phyloP scores from a whole-genome alignment of 371 early-diverging fungal genomes.

The Choanephora cucurbitarum region DNA sequence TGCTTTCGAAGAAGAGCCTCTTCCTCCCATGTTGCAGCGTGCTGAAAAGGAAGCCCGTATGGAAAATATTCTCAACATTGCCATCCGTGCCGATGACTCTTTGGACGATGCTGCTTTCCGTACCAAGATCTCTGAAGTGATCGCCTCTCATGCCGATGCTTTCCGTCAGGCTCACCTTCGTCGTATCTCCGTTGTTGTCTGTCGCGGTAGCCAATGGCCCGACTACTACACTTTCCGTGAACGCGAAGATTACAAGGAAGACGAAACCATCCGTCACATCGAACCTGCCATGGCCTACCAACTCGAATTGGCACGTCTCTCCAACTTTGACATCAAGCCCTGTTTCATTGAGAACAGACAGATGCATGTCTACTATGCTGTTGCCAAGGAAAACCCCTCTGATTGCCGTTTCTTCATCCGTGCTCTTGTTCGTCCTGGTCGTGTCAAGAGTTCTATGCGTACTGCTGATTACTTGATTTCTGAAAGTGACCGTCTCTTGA shows the following conservation, averaged over 20 bases:
- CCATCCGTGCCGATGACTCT: slow-evolving; percentile 61
- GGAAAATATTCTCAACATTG: slow-evolving; percentile 83
- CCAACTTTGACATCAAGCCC: slow-evolving; percentile 95
- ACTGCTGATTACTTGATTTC: slow-evolving; percentile 94
- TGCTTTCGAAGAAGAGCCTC: slow-evolving; percentile 54
- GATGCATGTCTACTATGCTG: slow-evolving; percentile 94
- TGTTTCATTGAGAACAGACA: slow-evolving; percentile 91
- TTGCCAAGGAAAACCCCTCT: slow-evolving; percentile 90
- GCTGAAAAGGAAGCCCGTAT: slow-evolving; percentile 36
- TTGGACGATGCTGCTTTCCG: slow-evolving; percentile 71
- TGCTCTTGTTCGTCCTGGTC: slow-evolving; percentile 93
- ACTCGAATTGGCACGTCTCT: slow-evolving; percentile 89
- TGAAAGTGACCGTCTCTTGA: slow-evolving; percentile 90
- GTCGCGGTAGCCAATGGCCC: slow-evolving; percentile 81
- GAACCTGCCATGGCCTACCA: slow-evolving; percentile 98
- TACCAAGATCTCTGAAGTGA: slow-evolving; percentile 59
- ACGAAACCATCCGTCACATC: slow-evolving; percentile 94
- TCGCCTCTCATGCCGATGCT: slow-evolving; percentile 52
- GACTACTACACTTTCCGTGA: slow-evolving; percentile 97
- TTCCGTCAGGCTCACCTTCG: slow-evolving; percentile 82
- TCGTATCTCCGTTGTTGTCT: slow-evolving; percentile 89
- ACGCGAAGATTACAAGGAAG: slow-evolving; percentile 82
- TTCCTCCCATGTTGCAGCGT: slow-evolving; percentile 38
- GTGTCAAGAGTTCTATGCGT: slow-evolving; percentile 74
- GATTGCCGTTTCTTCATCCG: slow-evolving; percentile 98